Conservation (phyloP, 2,329 filamentous ascomycete genomes). For the Diaporthe vaccinii region DNA sequence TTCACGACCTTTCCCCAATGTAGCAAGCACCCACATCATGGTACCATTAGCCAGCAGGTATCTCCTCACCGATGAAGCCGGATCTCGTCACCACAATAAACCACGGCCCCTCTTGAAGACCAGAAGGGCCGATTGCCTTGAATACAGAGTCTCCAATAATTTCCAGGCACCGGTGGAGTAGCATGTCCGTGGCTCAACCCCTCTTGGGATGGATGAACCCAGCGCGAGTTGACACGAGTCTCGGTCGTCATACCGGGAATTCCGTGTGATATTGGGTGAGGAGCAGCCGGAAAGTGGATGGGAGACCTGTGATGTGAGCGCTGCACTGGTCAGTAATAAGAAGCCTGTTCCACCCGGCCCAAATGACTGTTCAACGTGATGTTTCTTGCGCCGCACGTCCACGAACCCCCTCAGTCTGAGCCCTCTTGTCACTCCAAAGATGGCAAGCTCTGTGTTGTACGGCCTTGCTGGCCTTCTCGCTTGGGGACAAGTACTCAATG, state of each 20-base stretch:
- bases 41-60: conserved; percentile 17
- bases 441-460: conserved; percentile 29
- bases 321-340: conserved; percentile 21
- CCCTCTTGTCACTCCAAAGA: background rate
- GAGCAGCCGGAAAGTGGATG: conserved; percentile 12
- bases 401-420: background rate
- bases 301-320: background rate
- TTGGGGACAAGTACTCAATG: conserved; percentile 10
- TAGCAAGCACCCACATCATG: conserved; percentile 25
- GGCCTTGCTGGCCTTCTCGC: conserved; percentile 36
- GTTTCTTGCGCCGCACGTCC: background rate
- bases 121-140: conserved; percentile 39
- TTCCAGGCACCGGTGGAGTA: conserved; percentile 11
- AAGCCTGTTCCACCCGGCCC: conserved; percentile 7
- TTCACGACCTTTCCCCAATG: conserved; percentile 8
- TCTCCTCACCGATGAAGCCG: conserved; percentile 22
- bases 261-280: background rate
- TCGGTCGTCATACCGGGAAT: conserved; percentile 3
- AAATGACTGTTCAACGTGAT: background rate
- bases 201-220: conserved; percentile 1
- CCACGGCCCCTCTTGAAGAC: conserved; percentile 14
- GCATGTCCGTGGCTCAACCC: conserved; percentile 5
- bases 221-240: background rate
- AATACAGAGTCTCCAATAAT: background rate
- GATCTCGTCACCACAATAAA: conserved; percentile 6